phyloP scores from a whole-genome alignment of 805 yeast species.

The Sungouiozyma intestinalis region DNA sequence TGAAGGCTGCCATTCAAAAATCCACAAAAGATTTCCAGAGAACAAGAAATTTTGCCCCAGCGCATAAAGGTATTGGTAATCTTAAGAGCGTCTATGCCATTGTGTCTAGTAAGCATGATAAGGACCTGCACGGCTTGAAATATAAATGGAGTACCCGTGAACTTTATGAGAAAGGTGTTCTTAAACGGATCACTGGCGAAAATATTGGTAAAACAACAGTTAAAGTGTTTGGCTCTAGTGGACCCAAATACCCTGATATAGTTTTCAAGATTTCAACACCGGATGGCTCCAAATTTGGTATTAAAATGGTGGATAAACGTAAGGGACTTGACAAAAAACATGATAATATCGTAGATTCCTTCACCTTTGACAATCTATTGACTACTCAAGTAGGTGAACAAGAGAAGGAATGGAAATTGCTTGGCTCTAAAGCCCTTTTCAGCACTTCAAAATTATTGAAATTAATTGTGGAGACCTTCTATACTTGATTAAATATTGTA shows the following conservation, averaged over 20 bases:
- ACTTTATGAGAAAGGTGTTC: conserved; percentile 60
- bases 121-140: conserved; percentile 36
- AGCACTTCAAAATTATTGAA: conserved; percentile 58
- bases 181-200: conserved; percentile 50
- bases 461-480: conserved; percentile 63
- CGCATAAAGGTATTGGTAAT: conserved; percentile 25
- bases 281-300: conserved; percentile 56
- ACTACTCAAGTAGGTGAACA: conserved; percentile 62
- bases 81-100: conserved; percentile 33
- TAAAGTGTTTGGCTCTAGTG: conserved; percentile 32
- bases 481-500: conserved; percentile 3
- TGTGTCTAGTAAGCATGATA: conserved; percentile 25
- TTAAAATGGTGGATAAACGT: conserved; percentile 39
- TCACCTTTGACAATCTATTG: conserved; percentile 64
- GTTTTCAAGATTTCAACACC: conserved; percentile 67
- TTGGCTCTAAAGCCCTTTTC: conserved; percentile 59
- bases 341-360: conserved; percentile 31
- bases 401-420: conserved; percentile 40
- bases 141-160: conserved; percentile 69
- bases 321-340: conserved; percentile 18
- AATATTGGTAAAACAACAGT: conserved; percentile 30
- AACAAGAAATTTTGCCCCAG: conserved; percentile 21
- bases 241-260: conserved; percentile 51
- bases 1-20: conserved; percentile 39
- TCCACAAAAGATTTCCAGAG: conserved; percentile 42